Base-by-base conservation (phyloP, 2,329 filamentous ascomycete genomes). In the Fusarium globosum region DNA sequence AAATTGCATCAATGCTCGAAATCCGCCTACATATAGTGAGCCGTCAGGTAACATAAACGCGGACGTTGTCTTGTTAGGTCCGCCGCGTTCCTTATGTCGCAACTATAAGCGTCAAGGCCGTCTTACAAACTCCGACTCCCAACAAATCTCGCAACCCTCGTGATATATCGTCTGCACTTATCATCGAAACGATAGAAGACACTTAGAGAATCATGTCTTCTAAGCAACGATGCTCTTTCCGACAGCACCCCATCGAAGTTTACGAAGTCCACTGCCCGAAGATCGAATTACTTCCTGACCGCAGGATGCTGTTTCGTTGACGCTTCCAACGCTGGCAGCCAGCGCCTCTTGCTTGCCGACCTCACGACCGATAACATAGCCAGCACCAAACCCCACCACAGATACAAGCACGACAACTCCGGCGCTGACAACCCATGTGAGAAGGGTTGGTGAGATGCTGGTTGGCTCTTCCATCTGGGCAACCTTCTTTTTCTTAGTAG, bases 401-500 rank as follows among this genome's bases (percentile, higher is more conserved):
- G 89, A 91, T 7, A 93, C 88, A 16, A 93, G 84, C 14, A 93
- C 90, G 4, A 93, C 88, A 2, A 92, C 90, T 23, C 91, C 90
- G 13, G 91, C 90, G 64, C 88, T 90, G 61, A 92, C 86, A 11
- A 91, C 89, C 89, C 90, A 92, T 0, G 90, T 90, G 56, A 92
- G 79, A 13, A 91, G 81, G 3, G 90, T 91, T 39, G 90, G 89
- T 57, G 87, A 90, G 59, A 91, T 85, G 41, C 86, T 79, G 4
- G 86, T 78, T 6, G 84, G 78, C 36, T 84, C 83, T 11, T 84
- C 78, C 4, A 77, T 76, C 20, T 81, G 78, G 4, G 81, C 79
- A 38, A 85, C 86, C 78, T 85, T 88, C 83, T 91, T 91, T 84
- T 91, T 91, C 83, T 91, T 91, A 18, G 84, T 82, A 9, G 86